Base-by-base conservation (phyloP, 345 rosid species). In the Syzygium oleosum region DNA sequence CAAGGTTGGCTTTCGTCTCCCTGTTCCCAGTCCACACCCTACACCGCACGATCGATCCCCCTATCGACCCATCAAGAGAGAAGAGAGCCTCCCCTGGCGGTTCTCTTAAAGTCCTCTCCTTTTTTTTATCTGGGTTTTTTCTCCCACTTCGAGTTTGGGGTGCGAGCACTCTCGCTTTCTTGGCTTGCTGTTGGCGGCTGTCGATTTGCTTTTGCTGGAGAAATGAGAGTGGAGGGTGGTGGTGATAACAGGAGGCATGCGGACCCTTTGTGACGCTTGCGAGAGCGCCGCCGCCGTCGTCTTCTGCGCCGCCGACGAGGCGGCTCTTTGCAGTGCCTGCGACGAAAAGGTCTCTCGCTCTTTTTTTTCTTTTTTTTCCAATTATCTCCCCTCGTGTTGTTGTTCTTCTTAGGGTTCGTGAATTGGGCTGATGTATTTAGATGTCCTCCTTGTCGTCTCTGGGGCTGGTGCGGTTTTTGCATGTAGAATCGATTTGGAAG, bases 281-380 rank as follows among this genome's bases (percentile, higher is more conserved):
- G 98, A 97, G 90, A 93, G 93, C 84, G 95, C 97, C 85, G 95
- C 96, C 73, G 99, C 99, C n/a, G 88, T 91, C 84, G 92, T 95
- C 68, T 97, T 96, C 91, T 97, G 98, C 84, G 98, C 98, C 46
- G 98, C 97, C 52, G 96, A 96, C 88, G 98, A 96, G 92, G 98
- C 98, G 25, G 95, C 98, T 23, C 97, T 97, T 63, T 97, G 98
- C 90, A 91, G 86, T 89, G 90, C 96, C 89, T 97, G 98, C 87
- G 99, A 96, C 86, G 93, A 93, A 38, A 95, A 93, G 94, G 99
- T 93, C 43, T 55, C 59, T 84, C 58, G 85, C 68, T 54, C 59
- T 87, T 65, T 84, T 31, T 12, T 34, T 55, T 56, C 23, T 41
- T 73, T 52, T 1, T 87, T 22, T 84, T 43, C 87, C 41, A 73